Percentiles rank a stretch among this genome's conserved stretches.
These are phyloP conservation scores for Warburgia ugandensis DNA, from an alignment of 164 flowering plant genomes.

Conservation along the genomic window DNA sequence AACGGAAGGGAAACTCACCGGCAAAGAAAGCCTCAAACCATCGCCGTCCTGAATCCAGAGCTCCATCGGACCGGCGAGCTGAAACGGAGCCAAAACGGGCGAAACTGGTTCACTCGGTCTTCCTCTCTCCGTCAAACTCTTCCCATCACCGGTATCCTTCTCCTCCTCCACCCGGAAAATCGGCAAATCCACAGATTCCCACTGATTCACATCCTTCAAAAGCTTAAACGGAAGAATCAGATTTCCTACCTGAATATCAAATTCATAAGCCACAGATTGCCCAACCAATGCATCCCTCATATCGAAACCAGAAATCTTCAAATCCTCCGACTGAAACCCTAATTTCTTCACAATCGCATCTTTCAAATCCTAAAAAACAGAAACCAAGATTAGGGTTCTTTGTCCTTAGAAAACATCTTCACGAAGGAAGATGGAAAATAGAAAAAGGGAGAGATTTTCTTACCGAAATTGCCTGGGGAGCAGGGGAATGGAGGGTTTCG, in stretches of 20 bases:
- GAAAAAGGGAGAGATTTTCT: constrained; percentile 19
- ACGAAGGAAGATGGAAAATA: background rate
- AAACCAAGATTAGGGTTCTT: too few species aligned
- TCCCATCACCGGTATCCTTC: constrained; percentile 15
- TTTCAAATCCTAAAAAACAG: constrained; percentile 74
- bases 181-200: constrained; percentile 89
- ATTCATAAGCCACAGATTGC: constrained; percentile 75
- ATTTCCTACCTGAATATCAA: constrained; percentile 71
- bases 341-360: constrained; percentile 76
- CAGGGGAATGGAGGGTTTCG: constrained; percentile 25
- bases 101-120: constrained; percentile 14
- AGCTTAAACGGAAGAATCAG: constrained; percentile 75
- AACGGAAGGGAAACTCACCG: constrained; percentile 35
- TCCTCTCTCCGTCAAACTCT: constrained; percentile 33
- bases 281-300: constrained; percentile 70
- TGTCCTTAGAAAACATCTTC: too few species aligned
- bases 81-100: constrained; percentile 88
- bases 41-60: constrained; percentile 95
- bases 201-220: constrained; percentile 72
- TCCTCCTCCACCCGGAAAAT: constrained; percentile 44
- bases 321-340: constrained; percentile 70
- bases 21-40: constrained; percentile 73
- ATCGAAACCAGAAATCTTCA: constrained; percentile 77
- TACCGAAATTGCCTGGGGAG: constrained; percentile 67
- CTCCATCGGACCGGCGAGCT: constrained; percentile 96